phyloP scores from a whole-genome alignment of 371 early-diverging fungal species.

The Mucor irregularis region DNA sequence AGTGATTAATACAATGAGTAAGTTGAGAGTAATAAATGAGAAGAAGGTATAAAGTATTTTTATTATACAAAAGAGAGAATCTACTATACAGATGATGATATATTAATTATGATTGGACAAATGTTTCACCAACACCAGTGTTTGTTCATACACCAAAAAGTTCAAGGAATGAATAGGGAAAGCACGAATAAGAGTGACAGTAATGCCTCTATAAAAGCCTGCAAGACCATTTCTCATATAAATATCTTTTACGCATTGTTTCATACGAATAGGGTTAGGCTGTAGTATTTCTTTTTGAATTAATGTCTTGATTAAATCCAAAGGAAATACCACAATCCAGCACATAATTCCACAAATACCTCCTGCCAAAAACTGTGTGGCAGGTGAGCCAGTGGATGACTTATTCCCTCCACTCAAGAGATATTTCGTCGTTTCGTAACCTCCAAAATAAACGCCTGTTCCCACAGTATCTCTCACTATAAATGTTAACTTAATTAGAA shows the following conservation, averaged over 20 bases:
- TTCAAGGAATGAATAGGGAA: slow-evolving; percentile 80
- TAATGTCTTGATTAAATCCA: slow-evolving; percentile 77
- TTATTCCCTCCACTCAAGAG: slow-evolving; percentile 44
- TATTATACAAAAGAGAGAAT: too few species aligned
- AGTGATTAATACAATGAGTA: too few species aligned
- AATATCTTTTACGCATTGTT: slow-evolving; percentile 60
- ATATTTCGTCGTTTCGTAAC: slow-evolving; percentile 77
- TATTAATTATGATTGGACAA: slow-evolving; percentile 3
- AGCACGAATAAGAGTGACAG: slow-evolving; percentile 76
- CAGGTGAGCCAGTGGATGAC: slow-evolving; percentile 54
- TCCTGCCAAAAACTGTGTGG: slow-evolving; percentile 75
- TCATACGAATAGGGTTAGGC: slow-evolving; percentile 46
- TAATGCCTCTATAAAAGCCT: slow-evolving; percentile 76
- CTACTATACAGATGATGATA: too few species aligned
- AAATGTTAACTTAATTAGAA: neutral
- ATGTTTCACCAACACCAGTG: slow-evolving; percentile 14
- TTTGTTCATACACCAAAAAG: slow-evolving; percentile 73
- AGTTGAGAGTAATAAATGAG: too few species aligned
- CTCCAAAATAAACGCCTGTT: slow-evolving; percentile 78
- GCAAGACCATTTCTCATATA: slow-evolving; percentile 51
- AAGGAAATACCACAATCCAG: slow-evolving; percentile 81
- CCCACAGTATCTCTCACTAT: slow-evolving; percentile 69
- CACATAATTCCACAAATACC: slow-evolving; percentile 81
- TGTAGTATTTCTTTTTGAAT: slow-evolving; percentile 73
- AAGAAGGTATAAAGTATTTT: too few species aligned